phyloP scores from a whole-genome alignment of 345 rosid species.

The Raphanus sativus region DNA sequence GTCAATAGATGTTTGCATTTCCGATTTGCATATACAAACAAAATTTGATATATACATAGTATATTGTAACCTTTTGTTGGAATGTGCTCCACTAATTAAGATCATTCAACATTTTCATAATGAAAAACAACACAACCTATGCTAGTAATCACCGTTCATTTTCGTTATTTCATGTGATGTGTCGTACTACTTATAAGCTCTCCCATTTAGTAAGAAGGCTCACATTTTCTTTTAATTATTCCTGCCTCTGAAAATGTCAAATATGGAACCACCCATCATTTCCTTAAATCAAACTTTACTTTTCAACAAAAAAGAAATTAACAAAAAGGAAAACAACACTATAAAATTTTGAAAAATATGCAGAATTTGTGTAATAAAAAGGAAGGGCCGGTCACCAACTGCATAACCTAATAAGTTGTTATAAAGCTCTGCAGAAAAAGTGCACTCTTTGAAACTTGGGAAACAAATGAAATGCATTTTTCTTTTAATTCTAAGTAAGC shows the following conservation, averaged over 20 bases:
- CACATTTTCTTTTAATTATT: not conserved
- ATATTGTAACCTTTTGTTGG: not conserved
- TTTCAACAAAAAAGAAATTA: conserved; percentile 11
- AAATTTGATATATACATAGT: not conserved
- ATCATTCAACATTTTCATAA: not conserved
- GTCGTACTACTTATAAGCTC: not conserved
- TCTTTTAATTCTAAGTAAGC: not conserved
- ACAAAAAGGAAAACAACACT: not conserved
- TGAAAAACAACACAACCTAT: not conserved
- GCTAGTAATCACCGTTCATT: not conserved
- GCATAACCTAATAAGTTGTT: conserved; percentile 35
- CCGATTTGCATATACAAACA: not conserved
- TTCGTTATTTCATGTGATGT: not conserved
- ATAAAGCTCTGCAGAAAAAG: conserved; percentile 33
- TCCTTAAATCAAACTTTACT: not conserved
- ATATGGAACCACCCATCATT: not conserved
- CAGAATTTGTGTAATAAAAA: not conserved
- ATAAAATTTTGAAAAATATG: conserved; percentile 15
- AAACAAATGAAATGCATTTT: not conserved
- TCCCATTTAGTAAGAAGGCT: not conserved
- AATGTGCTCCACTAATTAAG: not conserved
- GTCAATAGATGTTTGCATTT: not conserved
- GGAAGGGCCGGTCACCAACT: conserved; percentile 35
- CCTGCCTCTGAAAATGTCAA: not conserved
- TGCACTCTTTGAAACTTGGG: conserved; percentile 14